Base-by-base conservation (phyloP, 805 yeast species). In the Suhomyces kilbournensis region DNA sequence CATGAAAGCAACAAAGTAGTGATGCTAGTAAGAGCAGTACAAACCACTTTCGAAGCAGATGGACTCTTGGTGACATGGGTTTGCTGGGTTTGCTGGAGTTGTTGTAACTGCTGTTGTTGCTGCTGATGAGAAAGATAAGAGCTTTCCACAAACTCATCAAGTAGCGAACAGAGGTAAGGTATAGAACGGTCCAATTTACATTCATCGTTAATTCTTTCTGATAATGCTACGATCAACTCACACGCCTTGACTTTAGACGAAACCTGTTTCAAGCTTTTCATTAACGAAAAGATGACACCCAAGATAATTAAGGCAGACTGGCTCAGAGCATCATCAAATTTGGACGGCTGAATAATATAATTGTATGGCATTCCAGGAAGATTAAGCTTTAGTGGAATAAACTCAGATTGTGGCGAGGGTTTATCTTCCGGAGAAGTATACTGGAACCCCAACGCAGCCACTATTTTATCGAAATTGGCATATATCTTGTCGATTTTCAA, bases 181-280 rank as follows among this genome's bases (percentile, higher is more conserved):
- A 94, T 67, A 30, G 90, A 83, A 44, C 97, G 70, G 65, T 94
- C 97, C 39, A 94, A 72, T 64, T 91, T 93, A 14, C 84, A 85
- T 52, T 88, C 96, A 64, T 94, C 98, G 22, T 82, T 80, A 1
- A 90, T 74, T 52, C 82, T 80, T 61, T 89, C 96, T 1, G 93
- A 82, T 17, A 93, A 75, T 0, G 90, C 88, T 7, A 89, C 66
- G 0, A 94, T 78, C 55, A 92, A 68, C 61, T 90, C 94, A 55
- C 96, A 78, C 0, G 92, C 93, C 60, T 82, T 81, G 7, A 85
- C 65, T 54, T 89, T 75, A 40, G 84, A 81, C 0, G 79, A 62
- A 1, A 90, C 84, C 23, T 80, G 79, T 7, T 81, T 77, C 0
- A 89, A 80, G 43, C 87, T 79, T 53, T 88, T 75, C 34, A 85